Evolutionary conservation across 2,329 filamentous ascomycete species (phyloP), one percentile per base, ranked within the genome.

Genomic region (Aureobasidium sp.): DNA sequence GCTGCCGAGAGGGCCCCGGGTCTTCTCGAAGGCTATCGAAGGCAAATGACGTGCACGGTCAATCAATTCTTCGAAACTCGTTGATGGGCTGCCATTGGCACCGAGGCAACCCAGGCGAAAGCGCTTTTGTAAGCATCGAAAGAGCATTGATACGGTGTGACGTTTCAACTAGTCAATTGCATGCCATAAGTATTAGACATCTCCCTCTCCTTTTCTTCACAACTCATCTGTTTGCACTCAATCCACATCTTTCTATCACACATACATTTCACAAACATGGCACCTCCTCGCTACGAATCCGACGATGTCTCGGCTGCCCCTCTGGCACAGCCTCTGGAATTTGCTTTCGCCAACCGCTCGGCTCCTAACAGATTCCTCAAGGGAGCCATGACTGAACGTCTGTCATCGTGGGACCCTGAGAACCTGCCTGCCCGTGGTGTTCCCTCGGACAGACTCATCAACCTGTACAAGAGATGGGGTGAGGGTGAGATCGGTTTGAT

Each of bases 351-450:
- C 45, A 78, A 79, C 57, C 78, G 76, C 62, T 81, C 78, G 1
- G 85, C 85, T 1, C 80, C 79, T 45, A 89, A 88, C 69, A 78
- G 85, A n/a, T 85, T 88, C 68, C 71, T 88, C 65, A 89, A 89
- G 71, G 84, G 77, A 6, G 82, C 86, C 45, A 88, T 89, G 85
- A 82, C 82, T 1, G 86, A 89, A 70, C 76, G 80, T 8, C 74
- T 88, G 15, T 82, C 84, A 0, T 83, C 80, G 5, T 89, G 83
- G 83, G 77, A 82, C 62, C 75, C 80, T 7, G 78, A 78, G 27
- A 76, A 83, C 61, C 66, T 81, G 9, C 72, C 78, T 24, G 76
- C 76, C 3, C 79, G 85, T 45, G 81, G 82, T 27, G 73, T 86
- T 5, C 81, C 83, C 7, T 77, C 76, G 14, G 76, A 79, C 65